Base-by-base conservation (phyloP, 202 grass and related monocot genomes). In the Eragrostis tef region DNA sequence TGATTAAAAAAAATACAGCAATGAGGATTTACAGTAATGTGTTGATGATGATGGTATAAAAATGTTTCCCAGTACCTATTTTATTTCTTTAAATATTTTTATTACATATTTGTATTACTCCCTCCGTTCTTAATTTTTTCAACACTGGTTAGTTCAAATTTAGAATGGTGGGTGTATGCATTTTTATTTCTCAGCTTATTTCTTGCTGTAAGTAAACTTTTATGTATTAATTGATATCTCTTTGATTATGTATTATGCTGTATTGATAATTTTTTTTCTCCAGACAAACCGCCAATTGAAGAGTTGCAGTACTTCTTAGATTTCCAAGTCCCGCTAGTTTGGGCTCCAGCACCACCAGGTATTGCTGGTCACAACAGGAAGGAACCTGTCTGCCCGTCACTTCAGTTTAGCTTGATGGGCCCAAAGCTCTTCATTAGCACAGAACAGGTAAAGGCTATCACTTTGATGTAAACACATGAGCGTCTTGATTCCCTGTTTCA, bases 261-360 rank as follows among this genome's bases (percentile, higher is more conserved):
- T 70, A 84, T 71, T 83, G 62, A 66, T 79, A 25, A 15, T 29
- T 79, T 79, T n/a, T 86, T 5, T 79, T 78, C 72, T 93, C 62
- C 92, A 99, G 96, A 93, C 58, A 99, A 99, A 78, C 96, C 96
- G 80, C 93, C 93, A 24, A 88, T 95, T 36, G 96, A 99, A 88
- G 96, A 99, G 64, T 86, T 99, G 71, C 96, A 95, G 47, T 99
- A 99, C 80, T 99, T 99, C 85, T 88, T 99, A 75, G 96, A 99
- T 87, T 99, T 99, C 70, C 96, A 95, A 93, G 82, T 99, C 67
- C 83, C 71, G 50, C 74, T 92, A 52, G 83, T 93, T 88, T 99
- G 96, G 96, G 96, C 96, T 86, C 96, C 96, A 79, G 88, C 73
- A 69, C 87, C 90, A 75, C 82, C 78, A 25, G 90, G 91, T 88